Evolutionary conservation across 202 grass and related monocot species (phyloP), one percentile per base, ranked within the genome.

Genomic region (Dendrocalamus latiflorus): DNA sequence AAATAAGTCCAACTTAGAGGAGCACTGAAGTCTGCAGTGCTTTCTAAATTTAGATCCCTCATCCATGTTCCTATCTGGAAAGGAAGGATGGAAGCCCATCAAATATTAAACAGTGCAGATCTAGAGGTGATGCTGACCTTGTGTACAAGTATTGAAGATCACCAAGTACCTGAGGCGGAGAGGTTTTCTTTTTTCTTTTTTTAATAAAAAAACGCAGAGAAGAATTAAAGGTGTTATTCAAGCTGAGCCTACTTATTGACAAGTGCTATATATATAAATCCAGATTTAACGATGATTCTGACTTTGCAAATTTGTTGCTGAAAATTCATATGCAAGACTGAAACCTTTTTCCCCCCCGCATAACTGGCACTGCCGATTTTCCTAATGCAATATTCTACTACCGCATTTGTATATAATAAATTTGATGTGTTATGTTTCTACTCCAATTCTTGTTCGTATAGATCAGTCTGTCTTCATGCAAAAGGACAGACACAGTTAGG

Each of bases 91-190:
- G 17, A 8, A 53, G 17, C 17, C 50, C 50, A 8, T 53, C 15
- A 53, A 53, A 53, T 54, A n/a, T 8, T 20, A 54, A n/a, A n/a
- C 7, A n/a, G 18, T 54, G 20, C 1, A 75, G 16, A 67, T 88
- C 87, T 33, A 81, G 84, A 25, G 76, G 67, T 76, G 75, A 91
- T 56, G 44, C 13, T 47, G 44, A 47, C 44, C 4, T 47, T 47
- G 3, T 20, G 50, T 20, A 54, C 17, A 54, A 20, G 50, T 18
- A n/a, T n/a, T 8, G 50, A 54, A 20, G 17, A 54, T 1, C 50
- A 54, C 50, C 18, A 54, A 20, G 43, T 45, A 14, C 43, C 11
- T 45, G 43, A 45, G 43, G 43, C 12, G 43, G 42, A 44, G 42
- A 3, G 42, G 0, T 44, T 47, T 47, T 47, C 11, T 47, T 47